Percentiles rank a stretch among this genome's conserved stretches.
Evolutionary conservation across 83 land plant genomes (phyloP).

Genomic region (Picea engelmannii): DNA sequence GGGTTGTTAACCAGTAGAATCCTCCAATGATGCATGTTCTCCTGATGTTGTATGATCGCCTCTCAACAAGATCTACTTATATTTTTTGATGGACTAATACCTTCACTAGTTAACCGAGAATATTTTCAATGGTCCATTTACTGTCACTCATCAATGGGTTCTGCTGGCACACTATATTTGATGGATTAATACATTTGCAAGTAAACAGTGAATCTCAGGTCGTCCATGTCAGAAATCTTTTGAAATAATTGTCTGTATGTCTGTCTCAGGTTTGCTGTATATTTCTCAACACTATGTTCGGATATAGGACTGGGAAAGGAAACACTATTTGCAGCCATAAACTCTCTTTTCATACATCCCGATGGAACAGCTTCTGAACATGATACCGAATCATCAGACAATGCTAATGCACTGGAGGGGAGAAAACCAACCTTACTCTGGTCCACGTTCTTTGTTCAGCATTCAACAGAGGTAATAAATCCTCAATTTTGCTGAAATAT

Average conservation of each 20-base stretch:
- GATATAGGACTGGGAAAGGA: slow-evolving; percentile 50
- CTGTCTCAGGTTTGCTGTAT: slow-evolving; percentile 51
- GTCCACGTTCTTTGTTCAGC: slow-evolving; percentile 52
- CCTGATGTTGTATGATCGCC: no score
- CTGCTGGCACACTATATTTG: not conserved
- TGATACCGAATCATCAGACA: slow-evolving; percentile 1
- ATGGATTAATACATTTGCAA: not conserved
- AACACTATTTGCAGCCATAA: slow-evolving; percentile 33
- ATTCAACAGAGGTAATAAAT: slow-evolving; percentile 39
- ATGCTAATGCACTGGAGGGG: slow-evolving; percentile 12
- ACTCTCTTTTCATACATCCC: slow-evolving; percentile 26
- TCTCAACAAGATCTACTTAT: no score
- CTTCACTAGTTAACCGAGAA: no score
- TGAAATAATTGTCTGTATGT: not conserved
- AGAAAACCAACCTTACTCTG: slow-evolving; percentile 44
- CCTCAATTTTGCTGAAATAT: not conserved
- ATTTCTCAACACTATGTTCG: slow-evolving; percentile 51
- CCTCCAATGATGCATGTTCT: no score
- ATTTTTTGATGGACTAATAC: no score
- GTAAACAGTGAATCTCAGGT: not conserved
- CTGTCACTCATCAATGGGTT: not conserved
- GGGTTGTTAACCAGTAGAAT: no score
- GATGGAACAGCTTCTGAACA: slow-evolving; percentile 16
- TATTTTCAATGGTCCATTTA: no score
- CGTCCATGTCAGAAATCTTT: not conserved